phyloP scores from a whole-genome alignment of 768 basidiomycete species.

The Tephrocybe sp. region DNA sequence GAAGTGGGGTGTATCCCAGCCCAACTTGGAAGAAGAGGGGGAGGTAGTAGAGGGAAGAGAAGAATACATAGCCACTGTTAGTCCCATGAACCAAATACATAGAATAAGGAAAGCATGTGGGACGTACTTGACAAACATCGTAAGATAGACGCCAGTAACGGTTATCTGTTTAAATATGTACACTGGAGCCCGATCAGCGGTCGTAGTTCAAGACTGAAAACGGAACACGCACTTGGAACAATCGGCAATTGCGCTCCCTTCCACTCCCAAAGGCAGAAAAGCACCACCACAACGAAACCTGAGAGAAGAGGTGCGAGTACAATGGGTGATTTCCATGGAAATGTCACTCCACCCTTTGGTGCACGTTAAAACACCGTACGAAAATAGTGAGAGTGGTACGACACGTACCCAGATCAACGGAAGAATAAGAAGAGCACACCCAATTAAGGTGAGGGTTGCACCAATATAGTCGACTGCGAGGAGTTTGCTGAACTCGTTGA shows the following conservation, averaged over 20 bases:
- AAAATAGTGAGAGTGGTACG: background rate
- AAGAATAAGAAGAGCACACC: constrained; percentile 62
- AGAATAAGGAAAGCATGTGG: background rate
- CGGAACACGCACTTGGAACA: constrained; percentile 55
- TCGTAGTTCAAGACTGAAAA: too few species aligned
- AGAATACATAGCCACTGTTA: constrained; percentile 57
- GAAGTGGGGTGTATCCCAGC: constrained; percentile 64
- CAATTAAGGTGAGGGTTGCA: constrained; percentile 53
- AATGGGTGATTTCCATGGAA: constrained; percentile 68
- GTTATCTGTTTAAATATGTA: constrained; percentile 70
- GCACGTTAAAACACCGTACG: background rate
- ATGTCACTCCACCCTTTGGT: constrained; percentile 64
- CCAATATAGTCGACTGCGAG: constrained; percentile 67
- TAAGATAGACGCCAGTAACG: constrained; percentile 65
- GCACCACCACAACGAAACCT: constrained; percentile 47
- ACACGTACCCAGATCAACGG: constrained; percentile 71
- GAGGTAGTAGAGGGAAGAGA: constrained; percentile 67
- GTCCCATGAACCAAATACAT: background rate
- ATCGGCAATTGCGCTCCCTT: constrained; percentile 69
- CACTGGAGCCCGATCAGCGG: too few species aligned
- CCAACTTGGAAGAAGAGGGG: constrained; percentile 79
- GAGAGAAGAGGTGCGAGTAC: constrained; percentile 61
- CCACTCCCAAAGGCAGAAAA: constrained; percentile 77
- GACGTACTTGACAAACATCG: constrained; percentile 69
- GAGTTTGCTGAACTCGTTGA: constrained; percentile 50